These are phyloP conservation scores for Diaporthe sp. DNA, from an alignment of 2,329 filamentous ascomycete genomes.

Conservation along the genomic window DNA sequence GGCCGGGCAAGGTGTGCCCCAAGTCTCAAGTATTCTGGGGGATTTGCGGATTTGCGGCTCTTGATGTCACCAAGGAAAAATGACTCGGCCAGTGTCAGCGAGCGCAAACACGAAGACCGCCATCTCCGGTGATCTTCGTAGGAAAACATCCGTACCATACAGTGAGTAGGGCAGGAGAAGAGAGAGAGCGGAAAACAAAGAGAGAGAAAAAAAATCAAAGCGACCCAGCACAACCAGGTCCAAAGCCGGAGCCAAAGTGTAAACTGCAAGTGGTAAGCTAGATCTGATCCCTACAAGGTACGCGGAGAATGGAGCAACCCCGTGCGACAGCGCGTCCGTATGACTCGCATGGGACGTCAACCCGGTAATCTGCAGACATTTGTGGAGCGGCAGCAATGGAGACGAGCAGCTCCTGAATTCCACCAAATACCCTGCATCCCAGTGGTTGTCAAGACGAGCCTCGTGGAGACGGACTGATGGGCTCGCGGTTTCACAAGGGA, in stretches of 20 bases:
- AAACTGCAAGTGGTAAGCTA: neutral
- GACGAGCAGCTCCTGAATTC: slow-evolving; percentile 27
- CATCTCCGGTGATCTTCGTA: slow-evolving; percentile 12
- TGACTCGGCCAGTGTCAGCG: slow-evolving; percentile 7
- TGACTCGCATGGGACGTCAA: slow-evolving; percentile 13
- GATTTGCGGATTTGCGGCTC: neutral
- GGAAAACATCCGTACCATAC: neutral
- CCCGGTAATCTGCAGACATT: neutral
- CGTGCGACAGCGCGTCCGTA: slow-evolving; percentile 15
- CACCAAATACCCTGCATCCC: neutral
- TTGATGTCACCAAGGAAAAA: neutral
- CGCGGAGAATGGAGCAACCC: slow-evolving; percentile 7
- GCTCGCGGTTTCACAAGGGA: slow-evolving; percentile 20
- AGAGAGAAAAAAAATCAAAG: neutral
- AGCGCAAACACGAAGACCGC: slow-evolving; percentile 14
- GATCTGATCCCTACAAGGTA: slow-evolving; percentile 20
- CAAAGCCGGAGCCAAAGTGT: slow-evolving; percentile 15
- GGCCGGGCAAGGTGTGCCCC: neutral
- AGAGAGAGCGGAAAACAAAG: neutral
- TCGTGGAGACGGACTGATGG: slow-evolving; percentile 10
- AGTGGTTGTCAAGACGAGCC: slow-evolving; percentile 4
- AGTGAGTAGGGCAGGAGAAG: neutral
- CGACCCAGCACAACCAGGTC: neutral
- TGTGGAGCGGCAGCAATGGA: slow-evolving; percentile 18
- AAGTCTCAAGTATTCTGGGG: neutral